Evolutionary conservation across 2,329 filamentous ascomycete genomes (phyloP).

Genomic region (Xylariaceae sp.): DNA sequence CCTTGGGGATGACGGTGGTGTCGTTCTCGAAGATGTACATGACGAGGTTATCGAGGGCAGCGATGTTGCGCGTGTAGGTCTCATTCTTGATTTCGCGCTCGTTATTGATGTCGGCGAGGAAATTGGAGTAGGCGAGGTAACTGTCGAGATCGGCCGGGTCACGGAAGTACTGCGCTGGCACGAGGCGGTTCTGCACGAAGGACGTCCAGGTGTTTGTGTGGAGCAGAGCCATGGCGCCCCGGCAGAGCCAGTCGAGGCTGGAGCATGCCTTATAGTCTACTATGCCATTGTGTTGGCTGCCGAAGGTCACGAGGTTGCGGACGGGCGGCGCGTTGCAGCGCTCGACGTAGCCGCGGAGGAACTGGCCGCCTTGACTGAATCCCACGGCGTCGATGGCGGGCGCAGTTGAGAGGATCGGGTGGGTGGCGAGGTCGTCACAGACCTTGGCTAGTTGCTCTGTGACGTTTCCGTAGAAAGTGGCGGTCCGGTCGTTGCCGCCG

Average conservation of each 20-base stretch:
- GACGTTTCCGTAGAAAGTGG: constrained; percentile 88
- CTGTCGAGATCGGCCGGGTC: constrained; percentile 59
- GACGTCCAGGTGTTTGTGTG: constrained; percentile 72
- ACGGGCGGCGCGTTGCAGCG: constrained; percentile 74
- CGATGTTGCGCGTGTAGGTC: constrained; percentile 67
- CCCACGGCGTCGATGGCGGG: constrained; percentile 85
- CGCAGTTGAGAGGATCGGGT: constrained; percentile 75
- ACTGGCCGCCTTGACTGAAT: constrained; percentile 93
- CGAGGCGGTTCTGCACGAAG: constrained; percentile 71
- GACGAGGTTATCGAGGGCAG: constrained; percentile 66
- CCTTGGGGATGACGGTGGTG: constrained; percentile 78
- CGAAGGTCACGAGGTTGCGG: constrained; percentile 78
- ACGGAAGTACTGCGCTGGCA: constrained; percentile 94
- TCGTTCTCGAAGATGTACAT: constrained; percentile 91
- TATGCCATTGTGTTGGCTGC: constrained; percentile 90
- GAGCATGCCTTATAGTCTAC: constrained; percentile 71
- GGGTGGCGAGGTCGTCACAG: constrained; percentile 67
- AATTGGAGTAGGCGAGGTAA: constrained; percentile 79
- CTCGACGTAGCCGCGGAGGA: constrained; percentile 86
- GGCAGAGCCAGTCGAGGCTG: constrained; percentile 71
- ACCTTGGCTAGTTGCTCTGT: constrained; percentile 70
- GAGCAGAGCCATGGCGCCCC: constrained; percentile 70
- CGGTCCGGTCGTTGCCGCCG: constrained; percentile 64
- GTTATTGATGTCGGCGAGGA: constrained; percentile 94
- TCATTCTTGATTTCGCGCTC: constrained; percentile 71